phyloP scores from a whole-genome alignment of 768 basidiomycete species.

The Chalciporus pseudorubinellus region DNA sequence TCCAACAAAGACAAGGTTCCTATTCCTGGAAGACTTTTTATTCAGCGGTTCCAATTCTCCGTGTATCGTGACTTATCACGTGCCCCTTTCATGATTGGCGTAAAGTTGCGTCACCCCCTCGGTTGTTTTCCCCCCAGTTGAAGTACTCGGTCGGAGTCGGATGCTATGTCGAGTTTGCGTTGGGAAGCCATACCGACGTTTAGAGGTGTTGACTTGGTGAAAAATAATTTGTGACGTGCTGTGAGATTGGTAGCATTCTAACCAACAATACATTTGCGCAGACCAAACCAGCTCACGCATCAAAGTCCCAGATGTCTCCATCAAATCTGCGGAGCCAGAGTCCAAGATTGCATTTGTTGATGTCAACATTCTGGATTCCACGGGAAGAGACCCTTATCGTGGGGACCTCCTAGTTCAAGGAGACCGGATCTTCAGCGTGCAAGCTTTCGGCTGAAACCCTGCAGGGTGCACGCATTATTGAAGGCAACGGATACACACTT shows the following conservation, averaged over 20 bases:
- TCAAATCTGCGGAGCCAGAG: neutral
- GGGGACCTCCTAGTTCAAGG: constrained; percentile 26
- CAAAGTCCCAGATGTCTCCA: neutral
- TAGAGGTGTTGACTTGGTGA: constrained; percentile 1
- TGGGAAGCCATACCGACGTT: neutral
- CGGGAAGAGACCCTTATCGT: constrained; percentile 18
- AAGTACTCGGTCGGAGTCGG: neutral
- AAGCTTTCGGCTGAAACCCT: constrained; percentile 12
- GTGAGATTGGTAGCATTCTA: neutral
- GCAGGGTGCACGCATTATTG: constrained; percentile 12
- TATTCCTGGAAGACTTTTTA: neutral
- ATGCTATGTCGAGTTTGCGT: neutral
- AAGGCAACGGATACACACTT: constrained; percentile 23
- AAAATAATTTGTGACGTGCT: neutral
- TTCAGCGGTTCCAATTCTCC: neutral
- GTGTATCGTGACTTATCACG: constrained; percentile 1
- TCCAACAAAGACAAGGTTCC: neutral
- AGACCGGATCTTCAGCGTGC: constrained; percentile 17
- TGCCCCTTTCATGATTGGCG: constrained; percentile 8
- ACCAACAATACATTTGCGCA: neutral
- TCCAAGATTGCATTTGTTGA: constrained; percentile 8
- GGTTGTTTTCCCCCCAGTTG: neutral
- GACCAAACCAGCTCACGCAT: constrained; percentile 5
- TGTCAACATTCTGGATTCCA: constrained; percentile 29
- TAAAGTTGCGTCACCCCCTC: neutral